Base-by-base conservation (phyloP, 306 rosid species). In the Rosa lucieae region DNA sequence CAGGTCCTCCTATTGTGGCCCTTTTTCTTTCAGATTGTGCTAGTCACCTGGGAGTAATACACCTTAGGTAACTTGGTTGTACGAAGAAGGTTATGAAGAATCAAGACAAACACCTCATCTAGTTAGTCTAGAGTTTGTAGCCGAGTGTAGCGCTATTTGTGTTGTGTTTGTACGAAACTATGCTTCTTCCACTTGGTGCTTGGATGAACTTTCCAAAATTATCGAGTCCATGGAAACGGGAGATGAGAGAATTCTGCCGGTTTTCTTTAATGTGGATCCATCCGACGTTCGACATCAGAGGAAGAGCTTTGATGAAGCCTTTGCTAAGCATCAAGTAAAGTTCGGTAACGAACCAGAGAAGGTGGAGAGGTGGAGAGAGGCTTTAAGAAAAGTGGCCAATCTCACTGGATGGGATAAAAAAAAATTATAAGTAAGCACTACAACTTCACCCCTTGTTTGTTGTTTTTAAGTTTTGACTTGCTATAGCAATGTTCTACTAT, bases 351-450 rank as follows among this genome's bases (percentile, higher is more conserved):
- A 49, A 6, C 6, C 2, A 4, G 17, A 51, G 6, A 51, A 51
- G 56, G n/a, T 51, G 56, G 20, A 13, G 56, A 14, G 56, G 56
- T 51, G 56, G 56, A 51, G 56, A 51, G 20, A 14, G 0, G 56
- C 56, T 51, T 51, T 51, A 1, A 51, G 20, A 14, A 51, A 15
- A 14, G 56, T 51, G 56, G 56, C 56, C 6, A 5, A 5, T 51
- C n/a, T 51, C 0, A 4, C 56, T 15, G n/a, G 56, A 14, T 51
- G 8, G 7, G 56, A 1, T 15, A n/a, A 0, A 0, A 1, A 5
- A 15, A 20, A 15, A 51, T 51, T 51, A 51, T 1, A 51, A 51
- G 56, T 15, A 51, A 51, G 56, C 56, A 15, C 7, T 51, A 14
- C 52, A 48, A 48, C 17, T 48, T 48, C 53, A 48, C 53, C 18